Evolutionary conservation across 176 grass and related monocot genomes (phyloP).

Genomic region (Oryza punctata): DNA sequence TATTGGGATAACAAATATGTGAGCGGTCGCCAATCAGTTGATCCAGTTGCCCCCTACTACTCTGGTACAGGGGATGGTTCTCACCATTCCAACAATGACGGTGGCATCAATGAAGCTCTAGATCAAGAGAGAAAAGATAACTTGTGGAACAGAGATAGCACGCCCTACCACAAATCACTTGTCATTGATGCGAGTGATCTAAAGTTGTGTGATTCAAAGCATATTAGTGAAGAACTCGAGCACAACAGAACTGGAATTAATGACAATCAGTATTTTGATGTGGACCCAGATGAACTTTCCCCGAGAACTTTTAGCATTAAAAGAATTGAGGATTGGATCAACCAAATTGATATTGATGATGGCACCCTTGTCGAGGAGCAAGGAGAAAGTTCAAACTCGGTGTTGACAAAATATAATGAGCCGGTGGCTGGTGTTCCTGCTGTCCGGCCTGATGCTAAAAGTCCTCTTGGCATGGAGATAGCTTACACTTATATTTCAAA

Average conservation of each 20-base stretch:
- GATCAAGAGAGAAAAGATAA: constrained; percentile 45
- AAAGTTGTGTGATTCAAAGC: constrained; percentile 13
- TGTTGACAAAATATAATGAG: constrained; percentile 29
- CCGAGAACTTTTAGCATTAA: constrained; percentile 63
- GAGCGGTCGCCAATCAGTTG: constrained; percentile 26
- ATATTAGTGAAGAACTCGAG: constrained; percentile 37
- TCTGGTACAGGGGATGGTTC: constrained; percentile 17
- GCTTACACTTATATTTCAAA: constrained; percentile 93
- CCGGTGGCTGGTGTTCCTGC: constrained; percentile 34
- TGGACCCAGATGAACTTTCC: constrained; percentile 40
- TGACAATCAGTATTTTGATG: constrained; percentile 17
- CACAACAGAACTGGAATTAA: constrained; percentile 13
- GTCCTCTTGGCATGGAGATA: constrained; percentile 77
- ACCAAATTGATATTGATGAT: constrained; percentile 60
- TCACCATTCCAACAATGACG: constrained; percentile 24
- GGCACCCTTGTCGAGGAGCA: constrained; percentile 49
- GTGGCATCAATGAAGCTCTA: constrained; percentile 33
- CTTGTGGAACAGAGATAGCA: constrained; percentile 30
- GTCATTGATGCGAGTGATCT: constrained; percentile 30
- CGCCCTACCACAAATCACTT: constrained; percentile 6
- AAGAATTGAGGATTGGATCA: constrained; percentile 90
- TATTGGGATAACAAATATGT: constrained; percentile 48
- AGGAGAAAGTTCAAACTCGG: constrained; percentile 54
- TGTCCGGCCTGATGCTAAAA: constrained; percentile 55
- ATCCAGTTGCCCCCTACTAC: constrained; percentile 32